phyloP scores from a whole-genome alignment of 2,329 filamentous ascomycete species.

The Orbilia brochopaga region DNA sequence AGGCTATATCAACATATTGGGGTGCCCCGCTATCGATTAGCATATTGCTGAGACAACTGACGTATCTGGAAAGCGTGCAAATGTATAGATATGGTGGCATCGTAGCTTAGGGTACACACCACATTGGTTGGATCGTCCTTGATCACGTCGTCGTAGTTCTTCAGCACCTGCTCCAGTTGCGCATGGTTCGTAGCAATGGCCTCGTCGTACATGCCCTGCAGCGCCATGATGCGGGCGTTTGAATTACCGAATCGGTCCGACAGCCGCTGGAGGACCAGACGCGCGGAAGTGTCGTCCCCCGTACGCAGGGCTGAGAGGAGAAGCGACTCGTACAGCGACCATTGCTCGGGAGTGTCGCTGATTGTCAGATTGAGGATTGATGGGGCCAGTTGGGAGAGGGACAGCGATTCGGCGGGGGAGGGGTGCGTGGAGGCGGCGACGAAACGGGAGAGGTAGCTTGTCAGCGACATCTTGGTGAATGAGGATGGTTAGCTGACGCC shows the following conservation, averaged over 20 bases:
- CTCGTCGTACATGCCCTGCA: constrained; percentile 83
- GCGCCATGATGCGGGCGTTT: constrained; percentile 85
- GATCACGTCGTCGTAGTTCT: constrained; percentile 78
- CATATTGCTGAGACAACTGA: not conserved
- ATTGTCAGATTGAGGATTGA: constrained; percentile 64
- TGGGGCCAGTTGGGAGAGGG: constrained; percentile 54
- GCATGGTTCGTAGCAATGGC: constrained; percentile 72
- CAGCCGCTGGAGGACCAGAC: constrained; percentile 75
- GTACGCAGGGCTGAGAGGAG: constrained; percentile 82
- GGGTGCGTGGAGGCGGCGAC: constrained; percentile 51
- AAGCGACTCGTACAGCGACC: constrained; percentile 85
- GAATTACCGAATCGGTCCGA: constrained; percentile 78
- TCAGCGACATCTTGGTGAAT: constrained; percentile 37
- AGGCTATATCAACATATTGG: constrained; percentile 63
- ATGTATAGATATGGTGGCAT: constrained; percentile 3
- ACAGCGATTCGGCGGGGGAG: constrained; percentile 52
- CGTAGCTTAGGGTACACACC: constrained; percentile 62
- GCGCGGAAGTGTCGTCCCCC: constrained; percentile 79
- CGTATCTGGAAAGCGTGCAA: constrained; percentile 55
- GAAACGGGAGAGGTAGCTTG: constrained; percentile 53
- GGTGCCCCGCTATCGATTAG: not conserved
- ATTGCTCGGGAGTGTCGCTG: constrained; percentile 77
- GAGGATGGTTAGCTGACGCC: not conserved
- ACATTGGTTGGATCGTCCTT: constrained; percentile 77
- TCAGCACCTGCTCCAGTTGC: constrained; percentile 72